A percentile compares a stretch with the other conserved stretches of the same genome.
Evolutionary conservation across 208 protist genomes (phyloP).

Genomic region (Wallacemonas rigidus): DNA sequence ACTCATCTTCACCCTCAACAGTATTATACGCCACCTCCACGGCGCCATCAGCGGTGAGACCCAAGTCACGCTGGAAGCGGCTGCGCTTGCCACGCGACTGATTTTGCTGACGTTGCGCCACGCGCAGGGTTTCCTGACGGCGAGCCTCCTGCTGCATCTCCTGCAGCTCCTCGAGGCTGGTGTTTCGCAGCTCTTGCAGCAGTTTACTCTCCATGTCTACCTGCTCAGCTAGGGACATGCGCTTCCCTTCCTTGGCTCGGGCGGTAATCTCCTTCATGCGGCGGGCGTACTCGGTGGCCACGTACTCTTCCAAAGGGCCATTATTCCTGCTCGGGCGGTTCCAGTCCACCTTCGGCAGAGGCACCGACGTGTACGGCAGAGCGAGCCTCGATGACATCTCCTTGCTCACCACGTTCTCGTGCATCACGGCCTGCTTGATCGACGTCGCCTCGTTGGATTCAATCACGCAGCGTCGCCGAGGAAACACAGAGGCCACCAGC

Average conservation of each 20-base stretch:
- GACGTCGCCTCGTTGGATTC: slow-evolving; percentile 63
- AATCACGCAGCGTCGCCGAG: slow-evolving; percentile 61
- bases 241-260: slow-evolving; percentile 65
- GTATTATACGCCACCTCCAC: neutral
- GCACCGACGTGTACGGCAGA: slow-evolving; percentile 46
- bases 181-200: slow-evolving; percentile 48
- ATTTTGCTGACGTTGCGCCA: slow-evolving; percentile 28
- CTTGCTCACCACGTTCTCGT: slow-evolving; percentile 53
- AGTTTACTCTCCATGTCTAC: slow-evolving; percentile 74
- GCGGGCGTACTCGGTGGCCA: slow-evolving; percentile 73
- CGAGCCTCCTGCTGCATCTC: slow-evolving; percentile 53
- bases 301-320: slow-evolving; percentile 72
- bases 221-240: slow-evolving; percentile 84
- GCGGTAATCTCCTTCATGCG: slow-evolving; percentile 71
- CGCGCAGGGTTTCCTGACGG: slow-evolving; percentile 41
- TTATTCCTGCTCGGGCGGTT: slow-evolving; percentile 43
- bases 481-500: slow-evolving; percentile 46
- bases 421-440: slow-evolving; percentile 71
- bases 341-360: slow-evolving; percentile 74
- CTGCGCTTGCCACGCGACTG: slow-evolving; percentile 25
- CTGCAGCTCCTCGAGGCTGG: slow-evolving; percentile 55
- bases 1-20: slow-evolving; percentile 27
- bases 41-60: slow-evolving; percentile 12
- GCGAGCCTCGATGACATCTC: slow-evolving; percentile 39
- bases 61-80: slow-evolving; percentile 16